Base-by-base conservation (phyloP, 139 green algal species). In the Ettlia oleoabundans region DNA sequence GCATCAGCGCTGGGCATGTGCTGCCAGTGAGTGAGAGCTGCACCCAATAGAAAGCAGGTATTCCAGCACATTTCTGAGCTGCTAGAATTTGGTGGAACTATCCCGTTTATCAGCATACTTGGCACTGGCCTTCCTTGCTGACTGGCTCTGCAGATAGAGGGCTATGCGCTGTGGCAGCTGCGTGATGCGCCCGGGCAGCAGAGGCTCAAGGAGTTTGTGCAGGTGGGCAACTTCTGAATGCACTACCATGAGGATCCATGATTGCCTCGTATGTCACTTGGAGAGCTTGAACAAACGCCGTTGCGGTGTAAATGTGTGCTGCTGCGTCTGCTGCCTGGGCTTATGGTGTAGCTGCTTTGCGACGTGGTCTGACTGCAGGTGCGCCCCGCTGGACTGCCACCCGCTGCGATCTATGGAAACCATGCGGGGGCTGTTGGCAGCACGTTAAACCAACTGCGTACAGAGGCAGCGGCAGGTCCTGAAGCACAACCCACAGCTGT, bases 1-100 rank as follows among this genome's bases (percentile, higher is more conserved):
- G 85, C 19, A 81, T 98, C 5, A 42, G 71, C 2, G 91, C 90
- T 0, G 90, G 90, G 3, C 67, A 62, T 21, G 61, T 95, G 37
- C 87, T 97, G 62, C 92, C 92, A 37, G 73, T 80, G 35, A 80
- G 70, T n/a, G 1, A 26, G 4, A 28, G 40, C 3, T 68, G 62
- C 19, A 37, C 26, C 30, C 26, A 15, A 10, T n/a, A n/a, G n/a
- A n/a, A n/a, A n/a, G n/a, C n/a, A n/a, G n/a, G n/a, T n/a, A n/a
- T n/a, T n/a, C n/a, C n/a, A n/a, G n/a, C n/a, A n/a, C n/a, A n/a
- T n/a, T n/a, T n/a, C n/a, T n/a, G n/a, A n/a, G n/a, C n/a, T n/a
- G n/a, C n/a, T n/a, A n/a, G n/a, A n/a, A n/a, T n/a, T n/a, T n/a
- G n/a, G n/a, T n/a, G n/a, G n/a, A n/a, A n/a, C n/a, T n/a, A n/a